These are phyloP conservation scores for Trichoderma sp. DNA, from an alignment of 2,329 filamentous ascomycete genomes.

Conservation along the genomic window DNA sequence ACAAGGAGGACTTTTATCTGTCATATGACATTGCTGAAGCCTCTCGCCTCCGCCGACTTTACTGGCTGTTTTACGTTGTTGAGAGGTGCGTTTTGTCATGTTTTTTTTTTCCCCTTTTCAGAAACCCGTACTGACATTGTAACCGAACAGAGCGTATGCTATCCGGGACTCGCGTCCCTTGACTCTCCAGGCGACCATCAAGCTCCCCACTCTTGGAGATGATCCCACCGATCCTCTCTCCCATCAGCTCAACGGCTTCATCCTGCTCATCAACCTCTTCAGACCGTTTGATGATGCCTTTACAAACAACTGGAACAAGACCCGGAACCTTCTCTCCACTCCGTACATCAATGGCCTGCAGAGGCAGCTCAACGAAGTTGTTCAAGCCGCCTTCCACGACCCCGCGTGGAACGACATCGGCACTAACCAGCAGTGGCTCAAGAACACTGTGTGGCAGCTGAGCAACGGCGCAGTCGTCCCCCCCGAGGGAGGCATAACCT, in stretches of 20 bases:
- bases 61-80: constrained; percentile 71
- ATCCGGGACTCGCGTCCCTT: constrained; percentile 70
- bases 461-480: constrained; percentile 55
- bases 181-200: constrained; percentile 69
- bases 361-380: constrained; percentile 60
- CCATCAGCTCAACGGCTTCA: constrained; percentile 57
- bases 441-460: constrained; percentile 64
- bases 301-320: constrained; percentile 67
- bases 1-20: constrained; percentile 63
- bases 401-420: constrained; percentile 57
- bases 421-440: constrained; percentile 66
- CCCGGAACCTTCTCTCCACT: constrained; percentile 57
- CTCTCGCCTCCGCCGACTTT: constrained; percentile 65
- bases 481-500: constrained; percentile 58
- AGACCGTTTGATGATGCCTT: constrained; percentile 67
- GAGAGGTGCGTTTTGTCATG: constrained; percentile 58
- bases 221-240: constrained; percentile 59
- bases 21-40: constrained; percentile 61
- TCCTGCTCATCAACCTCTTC: constrained; percentile 64
- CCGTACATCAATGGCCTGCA: constrained; percentile 60
- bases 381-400: constrained; percentile 55
- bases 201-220: constrained; percentile 62
- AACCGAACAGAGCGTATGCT: constrained; percentile 60
- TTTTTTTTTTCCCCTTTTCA: background rate
- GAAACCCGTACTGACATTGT: background rate